phyloP scores from a whole-genome alignment of 768 basidiomycete species.

The Russula sp. region DNA sequence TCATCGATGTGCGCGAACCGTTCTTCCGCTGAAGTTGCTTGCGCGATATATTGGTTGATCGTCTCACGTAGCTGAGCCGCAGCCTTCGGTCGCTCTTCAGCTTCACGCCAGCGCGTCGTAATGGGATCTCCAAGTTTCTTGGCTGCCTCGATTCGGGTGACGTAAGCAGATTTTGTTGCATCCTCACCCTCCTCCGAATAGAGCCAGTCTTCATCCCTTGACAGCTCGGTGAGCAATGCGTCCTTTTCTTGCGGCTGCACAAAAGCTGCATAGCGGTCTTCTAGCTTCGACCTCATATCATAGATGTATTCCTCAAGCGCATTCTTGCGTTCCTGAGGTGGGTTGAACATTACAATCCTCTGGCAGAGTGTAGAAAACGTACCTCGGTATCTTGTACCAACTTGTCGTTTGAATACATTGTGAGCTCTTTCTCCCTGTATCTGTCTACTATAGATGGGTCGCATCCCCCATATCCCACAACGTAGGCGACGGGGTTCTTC shows the following conservation, averaged over 20 bases:
- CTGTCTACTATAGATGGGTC: conserved; percentile 57
- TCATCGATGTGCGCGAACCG: conserved; percentile 84
- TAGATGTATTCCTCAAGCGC: conserved; percentile 98
- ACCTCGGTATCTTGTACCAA: conserved; percentile 98
- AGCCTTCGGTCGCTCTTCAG: conserved; percentile 69
- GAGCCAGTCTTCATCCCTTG: conserved; percentile 90
- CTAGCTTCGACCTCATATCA: conserved; percentile 88
- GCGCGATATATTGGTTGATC: conserved; percentile 75
- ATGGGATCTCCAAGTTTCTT: conserved; percentile 86
- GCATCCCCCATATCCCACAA: conserved; percentile 55
- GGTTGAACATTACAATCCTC: not conserved
- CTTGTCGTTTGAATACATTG: conserved; percentile 89
- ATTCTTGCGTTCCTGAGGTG: conserved; percentile 87
- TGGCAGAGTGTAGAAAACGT: conserved; percentile 23
- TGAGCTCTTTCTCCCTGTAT: conserved; percentile 72
- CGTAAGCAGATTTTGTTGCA: conserved; percentile 92
- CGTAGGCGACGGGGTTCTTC: conserved; percentile 77
- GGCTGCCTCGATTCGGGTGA: conserved; percentile 70
- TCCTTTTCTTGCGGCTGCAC: conserved; percentile 72
- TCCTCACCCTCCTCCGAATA: conserved; percentile 97
- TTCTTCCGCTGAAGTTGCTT: conserved; percentile 80
- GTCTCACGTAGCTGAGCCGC: conserved; percentile 77
- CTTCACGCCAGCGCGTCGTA: conserved; percentile 72
- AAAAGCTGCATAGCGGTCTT: conserved; percentile 74
- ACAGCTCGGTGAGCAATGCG: conserved; percentile 59